Evolutionary conservation across 2,329 filamentous ascomycete species (phyloP).

Genomic region (Blastomyces percursus): DNA sequence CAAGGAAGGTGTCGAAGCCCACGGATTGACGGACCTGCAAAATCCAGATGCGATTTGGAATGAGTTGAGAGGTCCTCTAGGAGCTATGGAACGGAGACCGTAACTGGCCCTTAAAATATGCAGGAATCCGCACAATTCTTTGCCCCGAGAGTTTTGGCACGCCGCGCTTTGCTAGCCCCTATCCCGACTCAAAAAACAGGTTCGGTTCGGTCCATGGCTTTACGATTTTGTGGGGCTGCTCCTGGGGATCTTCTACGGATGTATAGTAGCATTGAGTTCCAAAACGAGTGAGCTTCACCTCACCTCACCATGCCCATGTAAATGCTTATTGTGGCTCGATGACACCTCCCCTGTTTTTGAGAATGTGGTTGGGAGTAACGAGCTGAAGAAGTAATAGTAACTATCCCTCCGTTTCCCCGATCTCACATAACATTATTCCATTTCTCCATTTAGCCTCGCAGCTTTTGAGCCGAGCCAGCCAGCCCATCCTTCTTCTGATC

Average conservation of each 20-base stretch:
- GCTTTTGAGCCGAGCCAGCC: neutral
- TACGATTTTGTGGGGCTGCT: neutral
- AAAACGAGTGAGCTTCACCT: neutral
- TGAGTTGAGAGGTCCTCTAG: neutral
- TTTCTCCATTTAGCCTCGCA: neutral
- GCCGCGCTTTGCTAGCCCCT: neutral
- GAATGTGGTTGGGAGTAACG: neutral
- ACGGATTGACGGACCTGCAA: neutral
- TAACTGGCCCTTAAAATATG: no score
- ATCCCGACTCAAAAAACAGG: neutral
- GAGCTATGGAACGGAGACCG: neutral
- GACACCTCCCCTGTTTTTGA: neutral
- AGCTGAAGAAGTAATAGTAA: neutral
- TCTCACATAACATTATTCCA: neutral
- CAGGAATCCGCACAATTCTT: neutral
- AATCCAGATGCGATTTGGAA: neutral
- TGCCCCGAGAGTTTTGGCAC: neutral
- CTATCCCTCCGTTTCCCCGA: neutral
- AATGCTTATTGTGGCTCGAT: neutral
- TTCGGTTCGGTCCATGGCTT: no score
- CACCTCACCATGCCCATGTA: neutral
- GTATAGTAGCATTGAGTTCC: neutral
- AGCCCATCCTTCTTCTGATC: neutral
- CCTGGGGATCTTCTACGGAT: neutral
- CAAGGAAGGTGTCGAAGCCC: neutral